Evolutionary conservation across 805 yeast genomes (phyloP).

Genomic region (Sugiyamaella boreocaroliniensis): DNA sequence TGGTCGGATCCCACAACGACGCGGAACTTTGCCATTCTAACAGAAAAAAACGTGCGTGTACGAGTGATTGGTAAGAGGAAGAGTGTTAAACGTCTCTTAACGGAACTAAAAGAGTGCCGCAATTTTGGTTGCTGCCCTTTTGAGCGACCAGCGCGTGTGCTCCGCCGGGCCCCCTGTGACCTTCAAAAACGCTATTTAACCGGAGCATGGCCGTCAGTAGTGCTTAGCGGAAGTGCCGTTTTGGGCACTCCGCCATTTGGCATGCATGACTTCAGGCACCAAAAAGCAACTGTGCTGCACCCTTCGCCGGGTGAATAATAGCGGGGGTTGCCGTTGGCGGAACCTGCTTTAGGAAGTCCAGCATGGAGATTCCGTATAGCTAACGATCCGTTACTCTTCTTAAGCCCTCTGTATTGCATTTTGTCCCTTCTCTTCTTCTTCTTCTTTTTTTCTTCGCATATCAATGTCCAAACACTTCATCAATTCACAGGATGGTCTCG

Average conservation of each 20-base stretch:
- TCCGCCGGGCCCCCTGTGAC: too few species aligned
- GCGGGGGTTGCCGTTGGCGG: background rate
- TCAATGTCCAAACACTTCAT: constrained; percentile 39
- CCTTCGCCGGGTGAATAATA: background rate
- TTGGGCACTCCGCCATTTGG: background rate
- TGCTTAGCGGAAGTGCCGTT: background rate
- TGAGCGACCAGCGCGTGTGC: too few species aligned
- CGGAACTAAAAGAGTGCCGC: too few species aligned
- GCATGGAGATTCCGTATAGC: too few species aligned
- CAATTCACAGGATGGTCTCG: constrained; percentile 34
- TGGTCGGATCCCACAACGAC: constrained; percentile 39
- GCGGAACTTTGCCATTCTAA: constrained; percentile 10
- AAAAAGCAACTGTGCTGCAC: background rate
- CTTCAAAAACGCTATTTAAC: too few species aligned
- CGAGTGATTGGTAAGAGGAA: background rate
- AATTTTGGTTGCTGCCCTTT: too few species aligned
- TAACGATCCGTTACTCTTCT: background rate
- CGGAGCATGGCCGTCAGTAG: too few species aligned
- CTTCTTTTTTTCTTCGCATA: background rate
- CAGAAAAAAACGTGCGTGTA: background rate
- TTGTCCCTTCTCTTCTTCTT: background rate
- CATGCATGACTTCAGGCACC: background rate
- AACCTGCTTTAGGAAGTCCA: too few species aligned
- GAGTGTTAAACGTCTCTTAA: background rate
- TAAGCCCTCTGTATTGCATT: background rate